Conservation (phyloP, 768 basidiomycete species). For the Vararia minispora region DNA sequence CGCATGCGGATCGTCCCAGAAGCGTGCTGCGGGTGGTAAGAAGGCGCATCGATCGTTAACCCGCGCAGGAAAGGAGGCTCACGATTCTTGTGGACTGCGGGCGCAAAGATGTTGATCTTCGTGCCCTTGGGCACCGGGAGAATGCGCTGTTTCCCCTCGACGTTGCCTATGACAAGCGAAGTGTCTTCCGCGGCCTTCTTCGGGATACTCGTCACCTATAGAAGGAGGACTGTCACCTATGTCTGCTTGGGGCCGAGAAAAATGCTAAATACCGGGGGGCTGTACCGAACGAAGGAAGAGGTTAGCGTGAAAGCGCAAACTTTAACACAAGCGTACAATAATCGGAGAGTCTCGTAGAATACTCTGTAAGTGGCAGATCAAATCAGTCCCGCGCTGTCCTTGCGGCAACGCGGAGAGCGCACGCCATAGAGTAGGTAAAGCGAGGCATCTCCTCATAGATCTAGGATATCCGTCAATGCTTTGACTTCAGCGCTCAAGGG, state of each 20-base stretch:
- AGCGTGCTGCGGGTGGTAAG: conserved; percentile 31
- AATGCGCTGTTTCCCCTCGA: conserved; percentile 25
- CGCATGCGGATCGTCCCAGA: conserved; percentile 40
- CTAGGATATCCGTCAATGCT: conserved; percentile 1
- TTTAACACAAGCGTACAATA: conserved; percentile 18
- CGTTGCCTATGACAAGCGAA: conserved; percentile 22
- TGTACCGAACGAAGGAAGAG: not conserved
- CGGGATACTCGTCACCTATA: conserved; percentile 32
- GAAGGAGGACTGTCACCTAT: conserved; percentile 19
- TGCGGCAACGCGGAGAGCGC: not conserved
- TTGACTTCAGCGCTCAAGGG: too few relatives aligned
- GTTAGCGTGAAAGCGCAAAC: not conserved
- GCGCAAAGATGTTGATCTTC: conserved; percentile 24
- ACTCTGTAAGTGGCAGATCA: conserved; percentile 21
- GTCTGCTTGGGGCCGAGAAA: not conserved
- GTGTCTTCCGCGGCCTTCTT: conserved; percentile 39
- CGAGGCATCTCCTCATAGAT: conserved; percentile 15
- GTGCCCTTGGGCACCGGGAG: conserved; percentile 35
- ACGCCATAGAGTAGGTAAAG: conserved; percentile 14
- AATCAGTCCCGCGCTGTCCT: too few relatives aligned
- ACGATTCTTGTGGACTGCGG: conserved; percentile 43
- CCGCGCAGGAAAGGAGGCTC: too few relatives aligned
- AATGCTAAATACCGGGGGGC: conserved; percentile 5
- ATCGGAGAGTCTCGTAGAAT: conserved; percentile 37
- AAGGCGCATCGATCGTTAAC: too few relatives aligned